Evolutionary conservation across 2,329 filamentous ascomycete genomes (phyloP).

Genomic region (Aspergillus jensenii): DNA sequence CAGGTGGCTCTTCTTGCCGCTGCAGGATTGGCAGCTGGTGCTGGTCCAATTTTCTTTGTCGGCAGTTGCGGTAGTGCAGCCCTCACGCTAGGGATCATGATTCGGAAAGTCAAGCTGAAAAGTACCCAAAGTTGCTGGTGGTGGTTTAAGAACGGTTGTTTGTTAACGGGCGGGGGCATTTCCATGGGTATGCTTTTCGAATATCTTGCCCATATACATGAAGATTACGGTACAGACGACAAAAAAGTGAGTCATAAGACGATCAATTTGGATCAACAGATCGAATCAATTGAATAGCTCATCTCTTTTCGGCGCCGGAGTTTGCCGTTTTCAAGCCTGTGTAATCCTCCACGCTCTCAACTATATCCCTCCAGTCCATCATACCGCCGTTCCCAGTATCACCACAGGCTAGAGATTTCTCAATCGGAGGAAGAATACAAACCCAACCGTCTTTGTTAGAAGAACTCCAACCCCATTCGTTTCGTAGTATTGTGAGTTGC

Average conservation of each 20-base stretch:
- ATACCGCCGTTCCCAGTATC: conserved; percentile 82
- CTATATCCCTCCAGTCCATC: conserved; percentile 77
- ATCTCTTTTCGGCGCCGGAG: background rate
- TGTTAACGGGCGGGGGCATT: conserved; percentile 62
- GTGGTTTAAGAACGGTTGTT: conserved; percentile 64
- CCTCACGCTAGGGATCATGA: conserved; percentile 57
- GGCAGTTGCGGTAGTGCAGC: conserved; percentile 60
- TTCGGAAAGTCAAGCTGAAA: conserved; percentile 58
- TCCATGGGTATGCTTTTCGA: conserved; percentile 56
- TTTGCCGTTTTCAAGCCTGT: conserved; percentile 12
- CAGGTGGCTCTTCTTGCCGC: conserved; percentile 46
- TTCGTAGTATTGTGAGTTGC: conserved; percentile 68
- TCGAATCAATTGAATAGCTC: background rate
- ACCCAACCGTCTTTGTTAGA: conserved; percentile 56
- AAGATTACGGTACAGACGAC: conserved; percentile 23
- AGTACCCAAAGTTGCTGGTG: conserved; percentile 61
- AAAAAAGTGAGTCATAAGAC: background rate
- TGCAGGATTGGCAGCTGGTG: conserved; percentile 49
- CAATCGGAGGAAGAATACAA: conserved; percentile 69
- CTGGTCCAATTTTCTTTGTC: conserved; percentile 59
- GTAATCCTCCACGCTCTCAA: conserved; percentile 59
- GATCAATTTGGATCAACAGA: background rate
- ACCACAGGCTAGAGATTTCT: conserved; percentile 80
- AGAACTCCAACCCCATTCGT: conserved; percentile 67
- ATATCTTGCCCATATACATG: conserved; percentile 43